Conservation (phyloP, 1,284 basidiomycete genomes). For the Phaffia rhodozyma region DNA sequence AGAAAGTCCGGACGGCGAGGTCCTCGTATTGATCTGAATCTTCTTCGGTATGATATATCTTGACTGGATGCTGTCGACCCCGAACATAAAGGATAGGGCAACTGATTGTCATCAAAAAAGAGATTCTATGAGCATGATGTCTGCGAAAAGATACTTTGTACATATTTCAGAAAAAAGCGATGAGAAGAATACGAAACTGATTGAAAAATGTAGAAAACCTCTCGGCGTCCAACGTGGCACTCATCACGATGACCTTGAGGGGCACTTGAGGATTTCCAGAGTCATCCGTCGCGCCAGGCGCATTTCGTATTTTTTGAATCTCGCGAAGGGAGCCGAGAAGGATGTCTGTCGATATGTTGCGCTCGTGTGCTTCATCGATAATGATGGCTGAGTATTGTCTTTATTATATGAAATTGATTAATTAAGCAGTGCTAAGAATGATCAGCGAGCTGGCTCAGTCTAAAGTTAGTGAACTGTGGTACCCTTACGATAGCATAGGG, state of each 20-base stretch:
- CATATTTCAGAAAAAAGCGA: neutral
- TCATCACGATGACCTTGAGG: slow-evolving; percentile 92
- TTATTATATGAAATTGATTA: slow-evolving; percentile 40
- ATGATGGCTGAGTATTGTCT: slow-evolving; percentile 78
- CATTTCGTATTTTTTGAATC: slow-evolving; percentile 44
- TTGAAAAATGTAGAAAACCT: slow-evolving; percentile 83
- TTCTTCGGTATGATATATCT: slow-evolving; percentile 62
- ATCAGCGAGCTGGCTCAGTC: neutral
- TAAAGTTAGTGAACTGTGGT: neutral
- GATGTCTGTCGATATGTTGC: slow-evolving; percentile 86
- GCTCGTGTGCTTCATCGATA: slow-evolving; percentile 95
- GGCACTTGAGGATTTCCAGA: slow-evolving; percentile 16
- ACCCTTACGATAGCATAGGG: slow-evolving; percentile 25
- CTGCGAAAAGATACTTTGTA: neutral
- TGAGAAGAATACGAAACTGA: slow-evolving; percentile 43
- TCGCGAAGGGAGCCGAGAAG: slow-evolving; percentile 81
- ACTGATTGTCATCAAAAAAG: slow-evolving; percentile 36
- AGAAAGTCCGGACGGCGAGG: slow-evolving; percentile 74
- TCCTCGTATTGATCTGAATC: slow-evolving; percentile 79
- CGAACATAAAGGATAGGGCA: slow-evolving; percentile 80
- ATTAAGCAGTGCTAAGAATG: neutral
- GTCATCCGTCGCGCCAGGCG: neutral
- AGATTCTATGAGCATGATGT: too few relatives aligned
- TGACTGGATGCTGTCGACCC: slow-evolving; percentile 86
- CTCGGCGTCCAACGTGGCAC: slow-evolving; percentile 88